Conservation (phyloP, 495 filamentous ascomycete species). For the Apodospora peruviana region DNA sequence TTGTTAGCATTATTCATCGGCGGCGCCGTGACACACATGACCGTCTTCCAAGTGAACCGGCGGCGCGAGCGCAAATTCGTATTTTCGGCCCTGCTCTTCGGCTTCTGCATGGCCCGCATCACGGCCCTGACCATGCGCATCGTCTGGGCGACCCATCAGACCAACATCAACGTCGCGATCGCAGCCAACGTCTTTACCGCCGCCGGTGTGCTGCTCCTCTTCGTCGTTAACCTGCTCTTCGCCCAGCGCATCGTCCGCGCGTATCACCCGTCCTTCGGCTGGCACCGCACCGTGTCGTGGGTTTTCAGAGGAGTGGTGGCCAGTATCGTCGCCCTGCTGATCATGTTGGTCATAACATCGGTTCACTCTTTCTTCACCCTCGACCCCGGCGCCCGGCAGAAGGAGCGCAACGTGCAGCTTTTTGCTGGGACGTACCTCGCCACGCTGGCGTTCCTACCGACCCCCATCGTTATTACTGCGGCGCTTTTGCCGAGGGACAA, state of each 20-base stretch:
- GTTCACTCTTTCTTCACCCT: constrained; percentile 64
- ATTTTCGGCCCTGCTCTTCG: constrained; percentile 60
- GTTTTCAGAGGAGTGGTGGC: constrained; percentile 52
- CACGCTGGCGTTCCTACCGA: constrained; percentile 70
- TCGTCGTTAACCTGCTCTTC: constrained; percentile 73
- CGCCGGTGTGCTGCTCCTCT: constrained; percentile 70
- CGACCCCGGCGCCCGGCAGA: constrained; percentile 36
- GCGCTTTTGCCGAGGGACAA: constrained; percentile 40
- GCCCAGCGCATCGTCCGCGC: constrained; percentile 69
- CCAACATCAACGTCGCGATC: constrained; percentile 54
- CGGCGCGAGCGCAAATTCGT: constrained; percentile 59
- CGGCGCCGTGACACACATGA: constrained; percentile 54
- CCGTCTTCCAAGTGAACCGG: constrained; percentile 53
- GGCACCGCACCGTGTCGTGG: constrained; percentile 43
- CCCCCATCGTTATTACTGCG: constrained; percentile 32
- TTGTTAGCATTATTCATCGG: constrained; percentile 62
- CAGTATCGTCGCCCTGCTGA: constrained; percentile 52
- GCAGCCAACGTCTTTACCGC: constrained; percentile 68
- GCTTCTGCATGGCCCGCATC: constrained; percentile 70
- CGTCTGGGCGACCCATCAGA: constrained; percentile 43
- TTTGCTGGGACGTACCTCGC: constrained; percentile 63
- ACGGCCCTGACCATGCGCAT: constrained; percentile 60
- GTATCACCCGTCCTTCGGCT: constrained; percentile 61
- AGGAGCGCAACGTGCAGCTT: constrained; percentile 59
- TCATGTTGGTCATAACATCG: constrained; percentile 63